Evolutionary conservation across 108 stramenopile genomes (phyloP).

Genomic region (Pseudonitzschia multistriata): DNA sequence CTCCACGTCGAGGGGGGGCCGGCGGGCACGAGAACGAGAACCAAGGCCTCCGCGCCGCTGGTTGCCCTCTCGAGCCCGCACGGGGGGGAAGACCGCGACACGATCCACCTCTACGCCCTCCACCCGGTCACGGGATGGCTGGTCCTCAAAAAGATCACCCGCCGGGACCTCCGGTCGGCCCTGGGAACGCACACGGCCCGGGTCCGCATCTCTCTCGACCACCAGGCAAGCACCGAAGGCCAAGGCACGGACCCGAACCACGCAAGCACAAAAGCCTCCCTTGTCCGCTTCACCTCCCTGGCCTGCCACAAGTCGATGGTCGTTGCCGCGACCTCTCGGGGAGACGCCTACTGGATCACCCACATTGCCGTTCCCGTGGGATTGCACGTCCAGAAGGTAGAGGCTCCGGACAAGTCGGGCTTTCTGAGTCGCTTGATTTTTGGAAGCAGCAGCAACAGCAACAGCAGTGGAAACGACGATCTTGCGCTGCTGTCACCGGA

Average conservation of each 20-base stretch:
- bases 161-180: slow-evolving; percentile 6
- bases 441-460: slow-evolving; percentile 6
- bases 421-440: slow-evolving; percentile 21
- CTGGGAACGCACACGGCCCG: neutral
- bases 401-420: slow-evolving; percentile 16
- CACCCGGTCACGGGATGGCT: slow-evolving; percentile 11
- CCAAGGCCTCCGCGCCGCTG: slow-evolving; percentile 8
- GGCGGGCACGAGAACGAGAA: neutral
- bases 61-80: slow-evolving; percentile 14
- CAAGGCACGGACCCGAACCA: neutral
- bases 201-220: neutral
- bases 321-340: slow-evolving; percentile 28
- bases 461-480: neutral
- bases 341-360: slow-evolving; percentile 31
- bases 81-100: neutral
- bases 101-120: slow-evolving; percentile 7
- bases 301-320: slow-evolving; percentile 12
- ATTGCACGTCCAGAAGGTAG: slow-evolving; percentile 31
- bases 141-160: slow-evolving; percentile 10
- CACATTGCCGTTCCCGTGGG: slow-evolving; percentile 31
- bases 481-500: neutral
- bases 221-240: neutral
- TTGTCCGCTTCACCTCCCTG: neutral
- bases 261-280: neutral
- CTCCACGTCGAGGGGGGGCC: neutral